A percentile compares a stretch with the other conserved stretches of the same genome.
These are phyloP conservation scores for Capsicum pubescens DNA, from an alignment of 257 asterid genomes.

Conservation along the genomic window DNA sequence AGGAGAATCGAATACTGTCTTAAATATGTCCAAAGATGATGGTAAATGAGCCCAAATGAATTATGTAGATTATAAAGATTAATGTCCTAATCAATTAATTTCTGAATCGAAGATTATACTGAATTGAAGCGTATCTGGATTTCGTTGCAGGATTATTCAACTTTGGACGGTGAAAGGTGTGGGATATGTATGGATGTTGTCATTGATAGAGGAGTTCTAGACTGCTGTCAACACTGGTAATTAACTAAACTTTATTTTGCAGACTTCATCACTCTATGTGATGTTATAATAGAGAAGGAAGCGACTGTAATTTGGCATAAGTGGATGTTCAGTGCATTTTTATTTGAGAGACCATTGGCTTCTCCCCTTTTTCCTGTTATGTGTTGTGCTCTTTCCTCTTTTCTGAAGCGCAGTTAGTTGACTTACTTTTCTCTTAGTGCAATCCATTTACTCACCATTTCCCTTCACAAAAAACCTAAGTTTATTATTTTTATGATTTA, in stretches of 20 bases:
- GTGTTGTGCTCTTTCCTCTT: constrained; percentile 19
- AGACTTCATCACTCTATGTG: not conserved
- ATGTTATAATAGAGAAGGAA: not conserved
- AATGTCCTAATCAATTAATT: not conserved
- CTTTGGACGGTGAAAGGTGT: constrained; percentile 86
- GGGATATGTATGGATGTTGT: constrained; percentile 95
- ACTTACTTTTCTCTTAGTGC: not conserved
- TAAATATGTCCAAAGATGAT: not conserved
- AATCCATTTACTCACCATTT: not conserved
- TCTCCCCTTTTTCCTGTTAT: not conserved
- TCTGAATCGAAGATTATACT: constrained; percentile 12
- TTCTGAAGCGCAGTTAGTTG: not conserved
- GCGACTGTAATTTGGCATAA: not conserved
- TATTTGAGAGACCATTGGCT: not conserved
- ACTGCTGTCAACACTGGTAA: constrained; percentile 99
- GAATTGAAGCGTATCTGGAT: not conserved
- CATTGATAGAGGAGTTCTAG: constrained; percentile 92
- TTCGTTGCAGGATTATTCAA: constrained; percentile 65
- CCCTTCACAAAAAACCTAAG: not conserved
- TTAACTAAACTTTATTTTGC: constrained; percentile 28
- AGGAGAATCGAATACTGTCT: not conserved
- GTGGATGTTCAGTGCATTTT: constrained; percentile 10
- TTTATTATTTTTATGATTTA: not conserved
- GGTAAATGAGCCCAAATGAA: not conserved
- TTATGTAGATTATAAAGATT: not conserved